These are phyloP conservation scores for Silene latifolia DNA, from an alignment of 148 eudicot species.

Conservation along the genomic window DNA sequence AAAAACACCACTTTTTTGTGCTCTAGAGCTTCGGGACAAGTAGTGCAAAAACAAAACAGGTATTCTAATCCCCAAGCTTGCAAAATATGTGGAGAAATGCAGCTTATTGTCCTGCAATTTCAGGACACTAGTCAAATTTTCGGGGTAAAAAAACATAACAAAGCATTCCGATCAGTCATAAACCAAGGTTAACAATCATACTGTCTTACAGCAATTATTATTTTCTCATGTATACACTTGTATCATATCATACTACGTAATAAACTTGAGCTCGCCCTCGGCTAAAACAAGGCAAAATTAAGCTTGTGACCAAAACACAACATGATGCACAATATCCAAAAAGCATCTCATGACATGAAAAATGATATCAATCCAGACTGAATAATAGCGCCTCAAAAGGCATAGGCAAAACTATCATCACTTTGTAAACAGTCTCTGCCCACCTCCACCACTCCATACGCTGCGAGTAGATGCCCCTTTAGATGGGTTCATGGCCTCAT, in stretches of 20 bases:
- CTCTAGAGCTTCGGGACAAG: not conserved
- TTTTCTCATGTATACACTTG: constrained; percentile 17
- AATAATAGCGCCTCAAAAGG: not conserved
- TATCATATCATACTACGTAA: not conserved
- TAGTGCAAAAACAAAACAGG: not conserved
- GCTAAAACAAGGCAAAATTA: constrained; percentile 4
- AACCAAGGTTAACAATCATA: not conserved
- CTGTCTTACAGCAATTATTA: constrained; percentile 8
- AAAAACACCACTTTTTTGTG: not conserved
- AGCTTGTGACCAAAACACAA: constrained; percentile 3
- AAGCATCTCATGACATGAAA: not conserved
- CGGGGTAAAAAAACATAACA: not conserved
- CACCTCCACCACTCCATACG: constrained; percentile 76
- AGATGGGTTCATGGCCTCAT: constrained; percentile 24
- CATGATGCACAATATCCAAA: constrained; percentile 20
- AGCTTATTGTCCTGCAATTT: not conserved
- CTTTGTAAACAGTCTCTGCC: constrained; percentile 61
- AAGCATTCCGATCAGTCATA: not conserved
- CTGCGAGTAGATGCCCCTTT: constrained; percentile 52
- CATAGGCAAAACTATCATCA: constrained; percentile 2
- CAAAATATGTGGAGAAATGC: not conserved
- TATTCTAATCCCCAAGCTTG: too few species aligned
- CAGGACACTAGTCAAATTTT: not conserved
- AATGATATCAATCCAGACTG: not conserved
- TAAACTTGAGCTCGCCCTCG: constrained; percentile 5